A percentile compares a stretch with the other conserved stretches of the same genome.
phyloP scores from a whole-genome alignment of 495 filamentous ascomycete species.

The Rostrohypoxylon terebratum region DNA sequence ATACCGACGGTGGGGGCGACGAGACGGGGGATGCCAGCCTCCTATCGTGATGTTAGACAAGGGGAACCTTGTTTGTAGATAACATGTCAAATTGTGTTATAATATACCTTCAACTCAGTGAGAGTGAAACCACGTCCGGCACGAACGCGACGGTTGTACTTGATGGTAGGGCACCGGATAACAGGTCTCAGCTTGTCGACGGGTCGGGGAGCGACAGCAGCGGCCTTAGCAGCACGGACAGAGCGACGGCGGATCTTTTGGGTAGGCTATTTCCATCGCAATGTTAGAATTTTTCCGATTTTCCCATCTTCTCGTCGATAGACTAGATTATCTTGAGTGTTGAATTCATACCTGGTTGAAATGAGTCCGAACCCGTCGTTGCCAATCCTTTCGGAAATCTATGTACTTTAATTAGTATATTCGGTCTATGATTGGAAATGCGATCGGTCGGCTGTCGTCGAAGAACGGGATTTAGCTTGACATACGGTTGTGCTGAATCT shows the following conservation, averaged over 20 bases:
- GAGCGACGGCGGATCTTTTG: constrained; percentile 91
- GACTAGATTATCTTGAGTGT: background rate
- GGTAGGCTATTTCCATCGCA: constrained; percentile 76
- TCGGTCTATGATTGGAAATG: constrained; percentile 23
- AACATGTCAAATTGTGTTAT: background rate
- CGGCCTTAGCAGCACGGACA: constrained; percentile 91
- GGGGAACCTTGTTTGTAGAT: constrained; percentile 18
- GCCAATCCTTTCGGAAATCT: constrained; percentile 99
- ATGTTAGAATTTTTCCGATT: constrained; percentile 48
- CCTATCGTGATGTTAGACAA: constrained; percentile 65
- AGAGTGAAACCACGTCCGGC: constrained; percentile 97
- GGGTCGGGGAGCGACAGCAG: constrained; percentile 91
- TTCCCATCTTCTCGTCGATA: constrained; percentile 6
- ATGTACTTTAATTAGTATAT: constrained; percentile 43
- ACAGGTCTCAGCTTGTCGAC: constrained; percentile 96
- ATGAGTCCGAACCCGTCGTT: constrained; percentile 95
- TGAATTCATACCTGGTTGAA: constrained; percentile 91
- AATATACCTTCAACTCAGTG: constrained; percentile 92
- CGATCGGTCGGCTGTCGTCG: constrained; percentile 35
- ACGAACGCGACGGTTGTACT: constrained; percentile 98
- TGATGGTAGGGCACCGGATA: constrained; percentile 90
- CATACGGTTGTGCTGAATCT: constrained; percentile 96
- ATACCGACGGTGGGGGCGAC: constrained; percentile 96
- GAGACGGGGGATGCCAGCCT: constrained; percentile 94
- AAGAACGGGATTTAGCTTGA: constrained; percentile 34